These are phyloP conservation scores for Parafenestella ontariensis DNA, from an alignment of 2,329 filamentous ascomycete species.

Conservation along the genomic window DNA sequence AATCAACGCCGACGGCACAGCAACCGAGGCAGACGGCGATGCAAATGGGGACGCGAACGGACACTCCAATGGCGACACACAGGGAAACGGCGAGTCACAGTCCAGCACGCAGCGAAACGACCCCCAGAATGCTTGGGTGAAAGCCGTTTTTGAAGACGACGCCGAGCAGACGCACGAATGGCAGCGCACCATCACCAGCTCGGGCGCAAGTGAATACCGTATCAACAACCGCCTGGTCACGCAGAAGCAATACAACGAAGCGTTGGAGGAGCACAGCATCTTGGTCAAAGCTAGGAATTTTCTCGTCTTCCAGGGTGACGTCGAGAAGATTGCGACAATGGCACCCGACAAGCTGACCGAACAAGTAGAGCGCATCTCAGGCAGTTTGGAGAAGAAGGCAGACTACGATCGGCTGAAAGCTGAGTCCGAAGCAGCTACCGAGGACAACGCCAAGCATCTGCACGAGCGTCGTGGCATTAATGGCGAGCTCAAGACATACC, in stretches of 20 bases:
- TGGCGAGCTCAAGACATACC: conserved; percentile 96
- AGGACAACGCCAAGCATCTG: conserved; percentile 87
- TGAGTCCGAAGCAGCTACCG: conserved; percentile 83
- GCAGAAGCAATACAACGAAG: conserved; percentile 91
- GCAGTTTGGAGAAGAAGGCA: conserved; percentile 90
- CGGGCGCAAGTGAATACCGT: conserved; percentile 90
- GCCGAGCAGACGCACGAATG: conserved; percentile 93
- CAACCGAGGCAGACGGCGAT: conserved; percentile 55
- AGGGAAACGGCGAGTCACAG: conserved; percentile 60
- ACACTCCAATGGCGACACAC: conserved; percentile 48
- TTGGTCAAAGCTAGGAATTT: conserved; percentile 98
- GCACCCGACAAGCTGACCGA: conserved; percentile 92
- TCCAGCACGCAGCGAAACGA: conserved; percentile 73
- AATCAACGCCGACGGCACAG: conserved; percentile 90
- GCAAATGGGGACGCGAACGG: conserved; percentile 52
- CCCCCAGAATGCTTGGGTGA: conserved; percentile 96
- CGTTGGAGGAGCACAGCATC: conserved; percentile 92
- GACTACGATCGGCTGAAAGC: conserved; percentile 92
- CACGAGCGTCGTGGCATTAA: conserved; percentile 93
- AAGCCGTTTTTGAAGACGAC: conserved; percentile 98
- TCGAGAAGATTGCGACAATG: conserved; percentile 95
- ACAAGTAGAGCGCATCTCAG: conserved; percentile 96
- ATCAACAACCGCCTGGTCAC: conserved; percentile 93
- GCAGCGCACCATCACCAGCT: conserved; percentile 91
- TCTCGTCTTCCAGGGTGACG: conserved; percentile 96